Evolutionary conservation across 2,329 filamentous ascomycete species (phyloP).

Genomic region (Zymoseptoria tritici): DNA sequence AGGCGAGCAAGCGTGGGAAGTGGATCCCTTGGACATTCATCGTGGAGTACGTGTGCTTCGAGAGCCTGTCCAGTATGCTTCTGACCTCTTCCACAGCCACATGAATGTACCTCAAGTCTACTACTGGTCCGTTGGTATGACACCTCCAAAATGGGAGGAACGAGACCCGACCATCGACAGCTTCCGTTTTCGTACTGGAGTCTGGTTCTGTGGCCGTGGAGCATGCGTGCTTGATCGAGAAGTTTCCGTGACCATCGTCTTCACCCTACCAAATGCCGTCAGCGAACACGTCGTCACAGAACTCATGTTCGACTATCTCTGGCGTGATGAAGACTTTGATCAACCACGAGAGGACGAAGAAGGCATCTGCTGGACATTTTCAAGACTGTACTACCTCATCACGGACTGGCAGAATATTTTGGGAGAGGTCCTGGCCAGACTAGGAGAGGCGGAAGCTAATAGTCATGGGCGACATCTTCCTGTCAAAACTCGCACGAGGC

Average conservation of each 20-base stretch:
- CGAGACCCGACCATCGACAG: slow-evolving; percentile 22
- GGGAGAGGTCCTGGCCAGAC: slow-evolving; percentile 25
- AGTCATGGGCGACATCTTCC: slow-evolving; percentile 28
- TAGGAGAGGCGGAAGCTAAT: slow-evolving; percentile 31
- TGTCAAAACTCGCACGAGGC: slow-evolving; percentile 27
- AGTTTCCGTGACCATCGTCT: slow-evolving; percentile 29
- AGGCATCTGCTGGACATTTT: slow-evolving; percentile 32
- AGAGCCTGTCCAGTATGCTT: not conserved
- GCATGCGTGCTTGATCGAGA: slow-evolving; percentile 26
- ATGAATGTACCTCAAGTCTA: slow-evolving; percentile 35
- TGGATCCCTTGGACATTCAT: slow-evolving; percentile 32
- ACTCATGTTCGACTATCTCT: slow-evolving; percentile 28
- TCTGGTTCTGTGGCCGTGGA: slow-evolving; percentile 30
- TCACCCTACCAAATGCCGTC: slow-evolving; percentile 26
- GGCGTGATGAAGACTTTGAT: slow-evolving; percentile 27
- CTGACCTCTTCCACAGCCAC: slow-evolving; percentile 15
- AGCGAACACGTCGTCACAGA: slow-evolving; percentile 28
- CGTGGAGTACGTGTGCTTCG: slow-evolving; percentile 18
- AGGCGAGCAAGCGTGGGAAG: slow-evolving; percentile 24
- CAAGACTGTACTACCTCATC: slow-evolving; percentile 28
- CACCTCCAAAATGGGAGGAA: slow-evolving; percentile 20
- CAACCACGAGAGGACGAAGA: slow-evolving; percentile 29
- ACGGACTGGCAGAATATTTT: slow-evolving; percentile 35
- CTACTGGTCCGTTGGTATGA: slow-evolving; percentile 30
- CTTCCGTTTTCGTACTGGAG: slow-evolving; percentile 28